These are phyloP conservation scores for Stropharia rugosoannulata DNA, from an alignment of 768 basidiomycete genomes.

Conservation along the genomic window DNA sequence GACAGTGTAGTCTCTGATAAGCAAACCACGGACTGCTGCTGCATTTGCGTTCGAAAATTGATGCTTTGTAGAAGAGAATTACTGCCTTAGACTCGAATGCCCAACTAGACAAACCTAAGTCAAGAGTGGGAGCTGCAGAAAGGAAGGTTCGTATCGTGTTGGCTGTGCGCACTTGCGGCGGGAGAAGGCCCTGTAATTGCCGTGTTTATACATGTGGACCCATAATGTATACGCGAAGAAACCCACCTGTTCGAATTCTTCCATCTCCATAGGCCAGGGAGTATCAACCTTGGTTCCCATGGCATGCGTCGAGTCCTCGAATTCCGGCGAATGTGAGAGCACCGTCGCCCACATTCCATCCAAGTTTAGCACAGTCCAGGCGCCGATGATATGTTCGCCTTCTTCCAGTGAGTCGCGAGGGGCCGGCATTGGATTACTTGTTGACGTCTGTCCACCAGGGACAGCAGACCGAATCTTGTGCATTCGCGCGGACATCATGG, in stretches of 20 bases:
- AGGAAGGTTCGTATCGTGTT: constrained; percentile 21
- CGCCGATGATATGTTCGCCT: constrained; percentile 35
- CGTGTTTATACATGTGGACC: not conserved
- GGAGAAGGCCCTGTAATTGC: constrained; percentile 16
- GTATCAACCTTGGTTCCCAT: constrained; percentile 29
- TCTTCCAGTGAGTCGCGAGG: constrained; percentile 30
- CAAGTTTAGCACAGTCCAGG: constrained; percentile 33
- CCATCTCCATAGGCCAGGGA: constrained; percentile 37
- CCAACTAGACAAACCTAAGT: constrained; percentile 18
- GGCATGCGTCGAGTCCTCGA: constrained; percentile 17
- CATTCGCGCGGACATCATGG: constrained; percentile 34
- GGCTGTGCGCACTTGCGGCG: constrained; percentile 18
- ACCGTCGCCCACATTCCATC: constrained; percentile 44
- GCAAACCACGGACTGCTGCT: constrained; percentile 24
- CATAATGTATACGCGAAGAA: not conserved
- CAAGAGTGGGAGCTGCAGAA: constrained; percentile 16
- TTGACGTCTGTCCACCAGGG: constrained; percentile 3
- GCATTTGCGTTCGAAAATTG: constrained; percentile 24
- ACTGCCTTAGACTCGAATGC: constrained; percentile 25
- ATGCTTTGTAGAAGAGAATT: constrained; percentile 34
- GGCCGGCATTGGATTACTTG: constrained; percentile 18
- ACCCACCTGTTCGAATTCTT: constrained; percentile 32
- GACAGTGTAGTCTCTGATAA: not conserved
- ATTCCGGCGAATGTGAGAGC: constrained; percentile 33
- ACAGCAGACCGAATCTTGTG: constrained; percentile 30